Evolutionary conservation across 2,329 filamentous ascomycete species (phyloP).

Genomic region (Colletotrichum ledebouriae): DNA sequence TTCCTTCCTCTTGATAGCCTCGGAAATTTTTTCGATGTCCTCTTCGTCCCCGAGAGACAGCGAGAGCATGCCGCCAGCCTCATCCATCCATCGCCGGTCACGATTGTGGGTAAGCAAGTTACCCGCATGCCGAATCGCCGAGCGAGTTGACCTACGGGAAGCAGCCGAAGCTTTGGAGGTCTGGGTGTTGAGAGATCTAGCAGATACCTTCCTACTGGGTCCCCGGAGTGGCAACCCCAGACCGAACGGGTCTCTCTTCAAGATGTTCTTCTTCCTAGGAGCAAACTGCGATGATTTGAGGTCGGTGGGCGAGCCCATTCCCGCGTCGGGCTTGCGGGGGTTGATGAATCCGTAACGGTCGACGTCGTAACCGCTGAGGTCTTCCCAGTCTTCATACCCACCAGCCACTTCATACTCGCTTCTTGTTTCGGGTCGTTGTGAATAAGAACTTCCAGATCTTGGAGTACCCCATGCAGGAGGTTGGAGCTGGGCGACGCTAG

Average conservation of each 20-base stretch:
- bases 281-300: conserved; percentile 59
- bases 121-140: conserved; percentile 68
- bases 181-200: conserved; percentile 71
- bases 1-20: conserved; percentile 73
- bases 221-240: conserved; percentile 52
- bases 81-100: conserved; percentile 72
- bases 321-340: conserved; percentile 56
- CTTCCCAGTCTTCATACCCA: conserved; percentile 76
- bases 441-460: conserved; percentile 60
- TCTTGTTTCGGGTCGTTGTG: conserved; percentile 59
- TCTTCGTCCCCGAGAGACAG: conserved; percentile 71
- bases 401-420: conserved; percentile 65
- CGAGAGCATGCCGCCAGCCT: conserved; percentile 76
- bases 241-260: conserved; percentile 55
- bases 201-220: conserved; percentile 68
- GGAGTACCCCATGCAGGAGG: conserved; percentile 53
- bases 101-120: conserved; percentile 73
- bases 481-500: conserved; percentile 49
- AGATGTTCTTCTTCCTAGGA: conserved; percentile 61
- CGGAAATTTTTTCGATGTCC: conserved; percentile 64
- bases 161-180: conserved; percentile 64
- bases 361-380: conserved; percentile 71
- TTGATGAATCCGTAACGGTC: conserved; percentile 79
- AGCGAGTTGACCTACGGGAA: conserved; percentile 67
- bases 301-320: conserved; percentile 57